Base-by-base conservation (phyloP, 1,284 basidiomycete genomes). In the Inonotus obliquus region DNA sequence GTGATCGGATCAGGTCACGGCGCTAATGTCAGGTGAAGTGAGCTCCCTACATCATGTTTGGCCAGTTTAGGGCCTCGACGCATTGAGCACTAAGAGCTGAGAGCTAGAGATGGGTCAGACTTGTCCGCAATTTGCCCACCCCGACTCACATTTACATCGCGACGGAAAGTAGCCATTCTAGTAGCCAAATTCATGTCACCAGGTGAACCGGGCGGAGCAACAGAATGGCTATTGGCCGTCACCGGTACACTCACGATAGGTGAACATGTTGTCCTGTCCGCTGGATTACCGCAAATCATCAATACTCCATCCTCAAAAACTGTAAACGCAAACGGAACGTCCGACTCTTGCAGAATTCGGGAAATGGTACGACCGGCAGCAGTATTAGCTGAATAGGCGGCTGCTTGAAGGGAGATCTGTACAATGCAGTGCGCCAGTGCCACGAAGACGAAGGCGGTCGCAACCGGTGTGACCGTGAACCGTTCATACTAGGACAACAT, bases 381-480 rank as follows among this genome's bases (percentile, higher is more conserved):
- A 13, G 29, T 38, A 41, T 64, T 60, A 1, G 51, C 21, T n/a
- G 51, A 21, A 11, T 58, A 54, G 1, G 39, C 60, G 11, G 32
- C 14, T 35, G 47, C n/a, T 32, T 65, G 64, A 17, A 65, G 52
- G 2, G 35, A 37, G 19, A 61, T 44, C 41, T 65, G 64, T 2
- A 61, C 59, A 9, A 61, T 25, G 49, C 61, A 63, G 44, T 60
- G 58, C 14, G 47, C 39, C 23, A 65, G 49, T 17, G 59, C 37
- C 38, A 63, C 52, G 19, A 52, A 25, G 45, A 61, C 55, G 59
- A 59, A 65, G 27, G 54, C 37, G 3, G 35, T 61, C 13, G 56
- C 54, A 35, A 65, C 32, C 10, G 38, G 62, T 19, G 64, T 65
- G 49, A 61, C 37, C 14, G 64, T 62, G 38, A 66, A 55, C 14